phyloP scores from a whole-genome alignment of 139 green algal genomes.

The Coccomyxa sp. region DNA sequence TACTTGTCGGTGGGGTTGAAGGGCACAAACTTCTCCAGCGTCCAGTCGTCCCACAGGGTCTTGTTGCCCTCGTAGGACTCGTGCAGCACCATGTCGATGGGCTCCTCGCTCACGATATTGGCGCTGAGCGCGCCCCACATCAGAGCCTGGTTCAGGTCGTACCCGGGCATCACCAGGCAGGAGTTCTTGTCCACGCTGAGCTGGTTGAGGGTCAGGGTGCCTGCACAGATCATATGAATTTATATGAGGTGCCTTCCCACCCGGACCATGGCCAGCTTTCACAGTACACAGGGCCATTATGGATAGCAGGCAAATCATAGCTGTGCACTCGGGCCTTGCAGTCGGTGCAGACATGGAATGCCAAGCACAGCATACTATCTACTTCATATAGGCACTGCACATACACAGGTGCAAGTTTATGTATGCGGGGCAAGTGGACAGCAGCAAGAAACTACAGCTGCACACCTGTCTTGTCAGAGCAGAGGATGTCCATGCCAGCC shows the following conservation, averaged over 20 bases:
- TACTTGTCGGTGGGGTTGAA: constrained; percentile 89
- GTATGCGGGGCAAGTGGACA: too few relatives aligned
- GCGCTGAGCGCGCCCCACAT: constrained; percentile 60
- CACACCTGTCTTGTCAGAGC: constrained; percentile 84
- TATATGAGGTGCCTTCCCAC: not conserved
- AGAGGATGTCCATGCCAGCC: constrained; percentile 89
- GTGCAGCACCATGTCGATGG: constrained; percentile 77
- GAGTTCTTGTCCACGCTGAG: constrained; percentile 39
- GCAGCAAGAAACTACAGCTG: too few relatives aligned
- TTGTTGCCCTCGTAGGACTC: constrained; percentile 44
- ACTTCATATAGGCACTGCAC: too few relatives aligned
- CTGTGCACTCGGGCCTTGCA: too few relatives aligned
- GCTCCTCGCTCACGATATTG: constrained; percentile 70
- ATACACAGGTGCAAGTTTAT: too few relatives aligned
- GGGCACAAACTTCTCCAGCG: constrained; percentile 64
- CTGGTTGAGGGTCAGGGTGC: constrained; percentile 85
- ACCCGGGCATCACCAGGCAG: constrained; percentile 21
- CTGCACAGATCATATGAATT: too few relatives aligned
- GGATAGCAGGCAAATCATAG: too few relatives aligned
- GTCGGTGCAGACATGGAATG: too few relatives aligned
- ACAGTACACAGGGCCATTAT: not conserved
- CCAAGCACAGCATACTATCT: too few relatives aligned
- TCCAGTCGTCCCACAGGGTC: constrained; percentile 35
- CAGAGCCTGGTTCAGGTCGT: constrained; percentile 42
- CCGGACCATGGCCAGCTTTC: too few relatives aligned